A percentile compares a stretch with the other conserved stretches of the same genome.
These are phyloP conservation scores for Neoboletus brunneissimus DNA, from an alignment of 768 basidiomycete species.

Conservation along the genomic window DNA sequence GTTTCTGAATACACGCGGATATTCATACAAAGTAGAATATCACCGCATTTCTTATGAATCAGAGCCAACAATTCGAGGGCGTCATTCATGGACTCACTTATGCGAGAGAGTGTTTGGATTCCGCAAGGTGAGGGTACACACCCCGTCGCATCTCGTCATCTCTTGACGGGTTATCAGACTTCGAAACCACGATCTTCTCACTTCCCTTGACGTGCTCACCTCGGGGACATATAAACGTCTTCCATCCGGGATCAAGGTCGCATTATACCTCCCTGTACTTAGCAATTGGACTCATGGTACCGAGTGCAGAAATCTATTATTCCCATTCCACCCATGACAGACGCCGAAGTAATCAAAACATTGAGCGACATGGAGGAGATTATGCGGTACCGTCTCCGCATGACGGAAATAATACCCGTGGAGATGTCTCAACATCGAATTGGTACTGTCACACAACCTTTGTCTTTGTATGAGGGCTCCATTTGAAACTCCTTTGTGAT, in stretches of 20 bases:
- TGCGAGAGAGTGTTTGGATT: constrained; percentile 67
- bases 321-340: constrained; percentile 63
- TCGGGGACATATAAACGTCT: constrained; percentile 83
- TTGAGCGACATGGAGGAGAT: constrained; percentile 71
- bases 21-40: constrained; percentile 57
- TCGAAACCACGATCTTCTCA: constrained; percentile 90
- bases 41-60: constrained; percentile 80
- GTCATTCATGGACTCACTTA: constrained; percentile 60
- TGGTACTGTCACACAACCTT: constrained; percentile 39
- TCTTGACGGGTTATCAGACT: constrained; percentile 46
- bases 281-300: constrained; percentile 20
- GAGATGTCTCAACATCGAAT: constrained; percentile 76
- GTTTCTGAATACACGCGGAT: not conserved
- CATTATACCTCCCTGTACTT: constrained; percentile 14
- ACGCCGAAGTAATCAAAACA: constrained; percentile 62
- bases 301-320: constrained; percentile 61
- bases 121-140: constrained; percentile 59
- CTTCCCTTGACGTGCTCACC: constrained; percentile 85
- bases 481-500: constrained; percentile 20
- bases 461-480: constrained; percentile 11
- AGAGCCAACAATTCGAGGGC: constrained; percentile 80
- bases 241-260: constrained; percentile 77
- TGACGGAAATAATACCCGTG: constrained; percentile 75
- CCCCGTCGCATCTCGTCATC: not conserved
- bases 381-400: constrained; percentile 75